Base-by-base conservation (phyloP, 352 stramenopile genomes). In the Detonula confervacea region DNA sequence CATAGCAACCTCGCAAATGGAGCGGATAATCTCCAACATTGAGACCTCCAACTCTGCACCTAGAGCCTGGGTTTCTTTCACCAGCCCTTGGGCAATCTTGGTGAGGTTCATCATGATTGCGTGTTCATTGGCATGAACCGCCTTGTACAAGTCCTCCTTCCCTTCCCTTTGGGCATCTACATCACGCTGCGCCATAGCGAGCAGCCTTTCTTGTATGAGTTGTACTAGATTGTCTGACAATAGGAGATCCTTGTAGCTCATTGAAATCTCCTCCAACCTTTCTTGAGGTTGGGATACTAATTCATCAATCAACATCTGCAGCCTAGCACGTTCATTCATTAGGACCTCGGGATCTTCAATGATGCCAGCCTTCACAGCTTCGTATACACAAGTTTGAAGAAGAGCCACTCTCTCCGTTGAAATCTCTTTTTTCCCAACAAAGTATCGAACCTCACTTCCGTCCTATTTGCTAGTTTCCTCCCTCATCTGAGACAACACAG, bases 1-100 rank as follows among this genome's bases (percentile, higher is more conserved):
- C 89, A 94, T 94, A 2, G 89, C 89, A 51, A 94, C 87, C 47
- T 92, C 85, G 69, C 89, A 94, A 59, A 94, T 94, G 14, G 83
- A 90, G 16, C 87, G 68, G 52, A 94, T 84, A 11, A 92, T 81
- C 61, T 94, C 89, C 33, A 94, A 61, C 62, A 92, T 89, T 18
- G 85, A 83, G 2, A 88, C 79, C 77, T 94, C 89, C 6, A 94
- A 56, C 39, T 92, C 77, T 1, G 87, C 83, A 61, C 89, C 87
- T 16, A 92, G 56, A 18, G 83, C 81, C 49, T 85, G 76, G 27
- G 77, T 74, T 70, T 94, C 84, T 72, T 92, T 92, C 22, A 94
- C 37, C 11, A 94, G 61, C n/a, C 75, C 20, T 63, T 92, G 86
- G 2, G 83, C 85, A 49, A 88, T 85, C 42, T 85, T 42, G 33